Evolutionary conservation across 345 rosid species (phyloP).

Genomic region (Linum lewisii): DNA sequence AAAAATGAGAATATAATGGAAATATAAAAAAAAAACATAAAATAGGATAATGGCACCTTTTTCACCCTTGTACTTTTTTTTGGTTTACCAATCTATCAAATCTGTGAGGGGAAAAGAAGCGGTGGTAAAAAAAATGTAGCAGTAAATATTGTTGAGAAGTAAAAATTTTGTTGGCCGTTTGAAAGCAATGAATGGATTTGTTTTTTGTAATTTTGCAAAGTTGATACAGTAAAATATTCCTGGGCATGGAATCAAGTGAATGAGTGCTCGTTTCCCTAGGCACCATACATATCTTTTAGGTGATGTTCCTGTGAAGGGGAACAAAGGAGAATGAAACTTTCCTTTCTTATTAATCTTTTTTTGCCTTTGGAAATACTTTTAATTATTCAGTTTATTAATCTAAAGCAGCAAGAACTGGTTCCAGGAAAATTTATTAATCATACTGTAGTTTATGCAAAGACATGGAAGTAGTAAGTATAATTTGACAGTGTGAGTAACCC

Average conservation of each 20-base stretch:
- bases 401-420: no score
- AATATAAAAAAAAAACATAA: neutral
- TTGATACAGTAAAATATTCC: no score
- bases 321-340: constrained; percentile 20
- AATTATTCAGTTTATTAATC: neutral
- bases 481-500: no score
- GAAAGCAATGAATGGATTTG: no score
- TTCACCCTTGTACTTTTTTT: no score
- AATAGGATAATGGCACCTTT: neutral
- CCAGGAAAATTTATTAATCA: no score
- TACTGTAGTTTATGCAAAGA: no score
- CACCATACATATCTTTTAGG: neutral
- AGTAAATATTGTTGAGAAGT: neutral
- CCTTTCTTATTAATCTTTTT: neutral
- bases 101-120: no score
- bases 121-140: neutral
- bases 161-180: no score
- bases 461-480: no score
- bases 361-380: constrained; percentile 4
- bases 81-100: neutral
- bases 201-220: neutral
- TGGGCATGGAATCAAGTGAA: neutral
- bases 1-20: constrained; percentile 20
- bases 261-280: neutral
- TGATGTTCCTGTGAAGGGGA: constrained; percentile 20